Base-by-base conservation (phyloP, 441 rosid species). In the Geranium incanum region DNA sequence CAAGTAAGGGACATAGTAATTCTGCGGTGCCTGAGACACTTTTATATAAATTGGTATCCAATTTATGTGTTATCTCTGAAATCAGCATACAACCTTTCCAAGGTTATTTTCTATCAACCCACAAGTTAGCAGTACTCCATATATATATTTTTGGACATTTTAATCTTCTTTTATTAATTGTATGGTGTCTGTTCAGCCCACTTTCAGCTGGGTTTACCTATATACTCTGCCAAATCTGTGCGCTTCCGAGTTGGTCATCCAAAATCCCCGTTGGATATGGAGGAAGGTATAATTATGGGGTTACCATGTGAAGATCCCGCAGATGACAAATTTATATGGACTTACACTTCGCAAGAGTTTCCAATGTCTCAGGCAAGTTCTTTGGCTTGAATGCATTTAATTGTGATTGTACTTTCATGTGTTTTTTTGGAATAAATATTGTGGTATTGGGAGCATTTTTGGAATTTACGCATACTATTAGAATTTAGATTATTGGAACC, bases 1-100 rank as follows among this genome's bases (percentile, higher is more conserved):
- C 99, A 0, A 95, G 99, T 80, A 75, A 79, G 76, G 98, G 98
- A 45, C 92, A 88, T 38, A 84, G 78, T 68, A 76, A 74, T 43
- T 83, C 92, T 71, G 76, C 81, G 0, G 98, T 87, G 52, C 95
- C 96, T n/a, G 99, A 95, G 86, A 88, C 84, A 7, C 90, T 95
- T 73, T 78, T 84, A 8, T 95, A 95, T 78, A 88, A 81, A 75
- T 76, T 95, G 72, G 75, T 68, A 45, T 83, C 84, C 70, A 92
- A 86, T 84, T 71, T 92, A 69, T 88, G 95, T 81, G 85, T 89
- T 69, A 76, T 95, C 70, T 82, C 83, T 55, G 97, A 92, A 70
- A 81, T 95, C 78, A 82, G 73, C 70, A 48, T 95, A 79, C 89
- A 84, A 67, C 98, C 99, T 74, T 92, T 92, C 77, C 78, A 80